Evolutionary conservation across 139 green algal genomes (phyloP).

Genomic region (Parachlorella kessleri): DNA sequence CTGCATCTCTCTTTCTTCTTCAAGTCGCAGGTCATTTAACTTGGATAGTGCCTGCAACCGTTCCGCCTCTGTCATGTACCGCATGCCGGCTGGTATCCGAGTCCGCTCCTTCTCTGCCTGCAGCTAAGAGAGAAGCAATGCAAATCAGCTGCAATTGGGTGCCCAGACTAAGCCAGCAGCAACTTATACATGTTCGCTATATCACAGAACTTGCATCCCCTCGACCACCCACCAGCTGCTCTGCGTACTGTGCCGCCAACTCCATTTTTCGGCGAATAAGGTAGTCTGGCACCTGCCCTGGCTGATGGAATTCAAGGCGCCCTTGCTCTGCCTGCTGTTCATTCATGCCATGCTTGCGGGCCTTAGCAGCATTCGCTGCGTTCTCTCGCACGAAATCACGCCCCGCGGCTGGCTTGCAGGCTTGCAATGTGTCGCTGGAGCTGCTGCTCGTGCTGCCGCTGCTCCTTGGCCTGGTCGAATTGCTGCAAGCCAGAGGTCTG

Average conservation of each 20-base stretch:
- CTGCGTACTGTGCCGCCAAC: not conserved
- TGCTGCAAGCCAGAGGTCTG: no score
- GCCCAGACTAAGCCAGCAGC: not conserved
- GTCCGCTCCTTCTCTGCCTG: not conserved
- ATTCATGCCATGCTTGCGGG: not conserved
- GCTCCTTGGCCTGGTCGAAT: no score
- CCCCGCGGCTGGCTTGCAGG: not conserved
- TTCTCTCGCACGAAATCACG: not conserved
- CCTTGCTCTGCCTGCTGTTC: not conserved
- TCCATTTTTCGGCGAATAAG: not conserved
- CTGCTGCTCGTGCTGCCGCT: not conserved
- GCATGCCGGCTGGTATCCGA: not conserved
- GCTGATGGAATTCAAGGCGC: not conserved
- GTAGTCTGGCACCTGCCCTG: not conserved
- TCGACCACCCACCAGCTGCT: not conserved
- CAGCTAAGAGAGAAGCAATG: no score
- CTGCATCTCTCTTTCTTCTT: not conserved
- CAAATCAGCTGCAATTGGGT: not conserved
- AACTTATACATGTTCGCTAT: not conserved
- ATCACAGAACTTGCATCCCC: not conserved
- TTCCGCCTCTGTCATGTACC: not conserved
- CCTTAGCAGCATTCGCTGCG: not conserved
- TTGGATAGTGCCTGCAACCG: not conserved
- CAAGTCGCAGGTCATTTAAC: not conserved
- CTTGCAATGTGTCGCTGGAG: not conserved